Evolutionary conservation across 2,329 filamentous ascomycete genomes (phyloP), one percentile per base, ranked within the genome.

Genomic region (Colletotrichum brevisporum): DNA sequence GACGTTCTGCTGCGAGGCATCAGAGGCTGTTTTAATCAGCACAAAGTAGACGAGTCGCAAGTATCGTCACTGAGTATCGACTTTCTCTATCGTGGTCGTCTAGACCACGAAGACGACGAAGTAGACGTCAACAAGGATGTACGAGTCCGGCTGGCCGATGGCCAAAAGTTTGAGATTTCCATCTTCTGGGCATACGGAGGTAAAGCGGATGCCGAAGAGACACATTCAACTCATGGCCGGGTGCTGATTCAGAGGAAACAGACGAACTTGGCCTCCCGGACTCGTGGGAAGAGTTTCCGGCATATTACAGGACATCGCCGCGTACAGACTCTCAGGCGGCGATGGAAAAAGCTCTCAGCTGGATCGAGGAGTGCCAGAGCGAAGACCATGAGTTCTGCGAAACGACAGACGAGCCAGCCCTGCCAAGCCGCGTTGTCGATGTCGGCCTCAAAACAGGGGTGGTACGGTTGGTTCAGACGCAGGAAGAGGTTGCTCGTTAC

Each of bases 61-160:
- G 31, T 53, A 16, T 15, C 31, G 27, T 53, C 51, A 15, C 31
- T 24, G 24, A 21, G 51, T 26, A 53, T 53, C 51, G 6, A 12
- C 6, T 53, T 53, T 26, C 16, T 53, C 6, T 53, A 53, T n/a
- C 31, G 31, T 8, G 2, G 4, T 10, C 31, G 31, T 12, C 51
- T 53, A 15, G 24, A 26, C 51, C 6, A n/a, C 5, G 50, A 52
- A n/a, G 51, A 36, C 26, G 16, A 53, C 16, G 51, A 53, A 9
- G 51, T 36, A 16, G 51, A 53, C 51, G 16, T 53, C n/a, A 26
- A 53, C 51, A 53, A 53, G 51, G 51, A 53, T n/a, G 36, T 53
- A 6, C 51, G 26, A 16, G n/a, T 53, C 51, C 26, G 51, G 16
- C 15, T 53, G 51, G 51, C 51, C 24, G 51, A 53, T 18, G 51